Conservation (phyloP, 768 basidiomycete genomes). For the Boletellus ananiceps region DNA sequence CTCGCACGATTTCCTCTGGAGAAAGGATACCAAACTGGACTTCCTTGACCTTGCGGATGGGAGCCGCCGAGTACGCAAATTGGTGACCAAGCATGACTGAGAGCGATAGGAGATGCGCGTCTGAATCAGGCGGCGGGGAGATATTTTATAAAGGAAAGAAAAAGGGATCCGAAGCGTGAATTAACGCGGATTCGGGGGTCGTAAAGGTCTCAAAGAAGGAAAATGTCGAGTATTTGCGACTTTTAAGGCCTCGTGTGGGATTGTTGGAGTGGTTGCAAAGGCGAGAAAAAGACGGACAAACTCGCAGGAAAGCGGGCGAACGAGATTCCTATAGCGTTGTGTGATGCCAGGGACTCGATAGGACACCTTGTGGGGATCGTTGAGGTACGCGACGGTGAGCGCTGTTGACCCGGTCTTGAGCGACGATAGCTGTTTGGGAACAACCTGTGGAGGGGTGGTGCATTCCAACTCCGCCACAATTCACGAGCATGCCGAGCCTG, state of each 20-base stretch:
- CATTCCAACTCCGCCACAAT: conserved; percentile 33
- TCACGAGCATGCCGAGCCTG: conserved; percentile 16
- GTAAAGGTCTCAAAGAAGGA: conserved; percentile 1
- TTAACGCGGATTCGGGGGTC: conserved; percentile 23
- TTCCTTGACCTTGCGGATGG: conserved; percentile 92
- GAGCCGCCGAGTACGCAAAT: conserved; percentile 90
- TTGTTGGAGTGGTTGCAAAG: conserved; percentile 3
- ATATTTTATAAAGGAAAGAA: not conserved
- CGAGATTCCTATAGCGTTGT: conserved; percentile 1
- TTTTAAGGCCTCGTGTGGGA: conserved; percentile 17
- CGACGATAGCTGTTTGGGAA: conserved; percentile 33
- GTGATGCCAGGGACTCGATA: not conserved
- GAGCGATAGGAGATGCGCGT: conserved; percentile 14
- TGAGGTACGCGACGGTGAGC: conserved; percentile 10
- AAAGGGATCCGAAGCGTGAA: conserved; percentile 16
- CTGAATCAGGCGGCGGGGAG: conserved; percentile 1
- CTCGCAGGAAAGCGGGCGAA: conserved; percentile 9
- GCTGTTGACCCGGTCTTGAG: conserved; percentile 16
- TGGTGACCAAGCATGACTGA: conserved; percentile 77
- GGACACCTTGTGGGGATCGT: conserved; percentile 1
- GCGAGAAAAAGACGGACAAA: conserved; percentile 16
- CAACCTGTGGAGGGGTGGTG: conserved; percentile 32
- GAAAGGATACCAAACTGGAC: conserved; percentile 99
- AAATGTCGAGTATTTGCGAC: conserved; percentile 13
- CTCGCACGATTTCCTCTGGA: conserved; percentile 90